phyloP scores from a whole-genome alignment of 2,329 filamentous ascomycete genomes.

The Bisporella sp. region DNA sequence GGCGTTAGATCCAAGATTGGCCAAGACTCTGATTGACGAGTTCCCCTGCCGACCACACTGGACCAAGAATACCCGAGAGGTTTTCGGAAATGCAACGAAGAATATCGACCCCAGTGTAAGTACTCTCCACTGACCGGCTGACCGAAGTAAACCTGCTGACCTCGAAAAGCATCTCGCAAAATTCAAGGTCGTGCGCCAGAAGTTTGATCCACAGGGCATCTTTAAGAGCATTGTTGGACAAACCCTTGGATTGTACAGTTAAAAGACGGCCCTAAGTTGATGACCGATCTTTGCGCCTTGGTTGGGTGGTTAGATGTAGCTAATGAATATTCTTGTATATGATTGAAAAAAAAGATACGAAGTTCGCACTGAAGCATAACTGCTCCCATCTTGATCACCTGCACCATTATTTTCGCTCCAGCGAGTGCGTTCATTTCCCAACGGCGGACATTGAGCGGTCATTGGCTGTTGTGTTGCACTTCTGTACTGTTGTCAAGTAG shows the following conservation, averaged over 20 bases:
- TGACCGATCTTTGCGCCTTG: too few species aligned
- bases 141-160: neutral
- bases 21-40: constrained; percentile 10
- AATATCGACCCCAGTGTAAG: constrained; percentile 11
- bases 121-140: neutral
- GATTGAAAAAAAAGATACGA: too few species aligned
- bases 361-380: too few species aligned
- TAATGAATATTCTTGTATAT: too few species aligned
- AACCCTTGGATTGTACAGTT: constrained; percentile 6
- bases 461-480: too few species aligned
- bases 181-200: constrained; percentile 8
- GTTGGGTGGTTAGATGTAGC: too few species aligned
- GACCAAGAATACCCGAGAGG: constrained; percentile 14
- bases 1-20: constrained; percentile 11
- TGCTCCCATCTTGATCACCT: too few species aligned
- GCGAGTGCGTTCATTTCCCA: too few species aligned
- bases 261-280: too few species aligned
- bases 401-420: too few species aligned
- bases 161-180: constrained; percentile 6
- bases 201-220: constrained; percentile 13
- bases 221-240: constrained; percentile 15
- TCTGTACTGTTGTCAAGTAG: too few species aligned
- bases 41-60: constrained; percentile 15
- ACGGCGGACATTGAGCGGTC: too few species aligned
- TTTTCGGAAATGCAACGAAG: constrained; percentile 10